A percentile compares a stretch with the other conserved stretches of the same genome.
Conservation (phyloP, 2,329 filamentous ascomycete genomes). For the Monosporascus cannonballus region DNA sequence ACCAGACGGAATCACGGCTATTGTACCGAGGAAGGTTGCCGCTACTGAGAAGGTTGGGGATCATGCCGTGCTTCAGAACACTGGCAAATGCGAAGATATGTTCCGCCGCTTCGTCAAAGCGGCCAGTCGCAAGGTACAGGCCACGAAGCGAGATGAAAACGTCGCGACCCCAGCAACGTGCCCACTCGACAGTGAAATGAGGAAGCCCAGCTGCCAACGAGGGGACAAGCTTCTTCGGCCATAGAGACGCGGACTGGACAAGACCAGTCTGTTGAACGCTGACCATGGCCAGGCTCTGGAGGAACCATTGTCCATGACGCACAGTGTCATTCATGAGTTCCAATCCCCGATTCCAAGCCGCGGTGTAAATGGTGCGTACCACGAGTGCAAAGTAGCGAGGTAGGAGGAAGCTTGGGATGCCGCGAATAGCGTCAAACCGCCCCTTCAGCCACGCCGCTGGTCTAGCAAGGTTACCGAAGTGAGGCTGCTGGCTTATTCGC, state of each 20-base stretch:
- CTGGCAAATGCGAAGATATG: slow-evolving; percentile 94
- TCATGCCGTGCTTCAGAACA: slow-evolving; percentile 97
- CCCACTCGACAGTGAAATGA: slow-evolving; percentile 91
- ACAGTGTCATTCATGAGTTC: slow-evolving; percentile 75
- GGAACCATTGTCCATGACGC: slow-evolving; percentile 76
- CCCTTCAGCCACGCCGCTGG: slow-evolving; percentile 75
- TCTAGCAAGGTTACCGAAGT: slow-evolving; percentile 56
- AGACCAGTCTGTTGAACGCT: slow-evolving; percentile 86
- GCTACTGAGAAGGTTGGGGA: slow-evolving; percentile 85
- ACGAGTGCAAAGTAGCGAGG: slow-evolving; percentile 92
- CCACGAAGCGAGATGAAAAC: slow-evolving; percentile 94
- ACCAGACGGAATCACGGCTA: slow-evolving; percentile 94
- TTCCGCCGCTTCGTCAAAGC: slow-evolving; percentile 82
- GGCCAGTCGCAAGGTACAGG: slow-evolving; percentile 82
- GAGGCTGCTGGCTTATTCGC: slow-evolving; percentile 57
- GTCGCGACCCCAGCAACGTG: slow-evolving; percentile 93
- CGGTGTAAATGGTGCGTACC: slow-evolving; percentile 79
- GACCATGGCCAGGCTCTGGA: slow-evolving; percentile 84
- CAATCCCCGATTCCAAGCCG: slow-evolving; percentile 71
- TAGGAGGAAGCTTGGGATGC: slow-evolving; percentile 80
- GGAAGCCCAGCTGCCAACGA: slow-evolving; percentile 88
- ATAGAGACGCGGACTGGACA: slow-evolving; percentile 85
- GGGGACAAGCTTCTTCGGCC: slow-evolving; percentile 77
- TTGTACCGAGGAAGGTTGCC: slow-evolving; percentile 89
- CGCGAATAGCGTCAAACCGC: slow-evolving; percentile 79